Conservation (phyloP, 345 rosid genomes). For the Clausena lansium region DNA sequence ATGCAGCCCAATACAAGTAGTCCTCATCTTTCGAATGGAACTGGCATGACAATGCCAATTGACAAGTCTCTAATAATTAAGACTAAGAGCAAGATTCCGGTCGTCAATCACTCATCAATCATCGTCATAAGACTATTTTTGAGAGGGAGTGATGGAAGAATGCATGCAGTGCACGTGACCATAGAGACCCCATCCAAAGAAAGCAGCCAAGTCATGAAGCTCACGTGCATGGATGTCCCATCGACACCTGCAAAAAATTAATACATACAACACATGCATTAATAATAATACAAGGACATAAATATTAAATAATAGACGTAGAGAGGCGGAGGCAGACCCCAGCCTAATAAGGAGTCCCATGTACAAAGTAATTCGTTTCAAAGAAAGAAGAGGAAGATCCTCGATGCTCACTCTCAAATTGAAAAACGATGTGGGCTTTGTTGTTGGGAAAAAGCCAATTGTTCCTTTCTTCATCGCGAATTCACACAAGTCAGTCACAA, state of each 20-base stretch:
- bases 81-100: too few species aligned
- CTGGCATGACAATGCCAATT: too few species aligned
- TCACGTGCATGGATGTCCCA: constrained; percentile 36
- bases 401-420: too few species aligned
- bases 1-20: too few species aligned
- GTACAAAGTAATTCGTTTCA: background rate
- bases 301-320: too few species aligned
- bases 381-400: background rate
- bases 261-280: background rate
- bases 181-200: constrained; percentile 13
- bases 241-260: background rate
- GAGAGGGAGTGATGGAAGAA: too few species aligned
- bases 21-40: too few species aligned
- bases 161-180: constrained; percentile 21
- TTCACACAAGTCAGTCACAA: background rate
- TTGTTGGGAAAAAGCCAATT: constrained; percentile 16
- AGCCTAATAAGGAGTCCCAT: background rate
- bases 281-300: background rate
- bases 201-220: constrained; percentile 15
- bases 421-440: background rate
- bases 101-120: background rate
- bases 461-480: constrained; percentile 7
- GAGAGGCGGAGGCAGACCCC: too few species aligned
- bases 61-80: too few species aligned
- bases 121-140: background rate